Conservation (phyloP, 108 stramenopile genomes). For the Mediolabrus comicus region DNA sequence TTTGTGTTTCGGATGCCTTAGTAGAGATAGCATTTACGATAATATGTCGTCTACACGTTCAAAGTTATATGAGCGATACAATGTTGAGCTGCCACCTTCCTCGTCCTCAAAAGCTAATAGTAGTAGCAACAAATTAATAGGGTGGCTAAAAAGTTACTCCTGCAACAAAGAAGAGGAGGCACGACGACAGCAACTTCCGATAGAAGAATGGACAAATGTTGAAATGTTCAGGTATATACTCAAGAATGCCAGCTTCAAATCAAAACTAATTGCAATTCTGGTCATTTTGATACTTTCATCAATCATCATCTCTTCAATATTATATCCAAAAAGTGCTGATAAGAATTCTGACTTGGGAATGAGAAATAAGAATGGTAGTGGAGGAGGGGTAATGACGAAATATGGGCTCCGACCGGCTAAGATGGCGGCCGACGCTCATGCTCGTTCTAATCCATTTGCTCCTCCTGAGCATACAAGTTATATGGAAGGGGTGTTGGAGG, state of each 20-base stretch:
- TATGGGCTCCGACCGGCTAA: neutral
- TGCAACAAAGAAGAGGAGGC: slow-evolving; percentile 1
- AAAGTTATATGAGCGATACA: slow-evolving; percentile 14
- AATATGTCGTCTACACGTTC: too few species aligned
- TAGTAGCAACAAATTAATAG: neutral
- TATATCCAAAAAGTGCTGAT: neutral
- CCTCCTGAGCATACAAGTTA: neutral
- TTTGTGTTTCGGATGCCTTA: too few species aligned
- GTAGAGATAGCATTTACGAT: too few species aligned
- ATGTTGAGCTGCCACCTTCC: neutral
- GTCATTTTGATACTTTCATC: neutral
- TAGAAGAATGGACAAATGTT: slow-evolving; percentile 5
- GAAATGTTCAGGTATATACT: slow-evolving; percentile 1
- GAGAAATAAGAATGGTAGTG: too few species aligned
- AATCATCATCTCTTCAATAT: neutral
- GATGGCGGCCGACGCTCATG: slow-evolving; percentile 7
- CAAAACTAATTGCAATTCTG: neutral
- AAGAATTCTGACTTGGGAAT: neutral
- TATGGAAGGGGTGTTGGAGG: slow-evolving; percentile 15
- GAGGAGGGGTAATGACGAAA: neutral
- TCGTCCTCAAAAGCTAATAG: neutral
- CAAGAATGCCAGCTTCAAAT: neutral
- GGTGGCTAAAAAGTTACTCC: slow-evolving; percentile 4
- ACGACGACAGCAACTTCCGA: neutral
- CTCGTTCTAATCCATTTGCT: slow-evolving; percentile 10